These are phyloP conservation scores for Candida ortonii DNA, from an alignment of 805 yeast genomes.

Conservation along the genomic window DNA sequence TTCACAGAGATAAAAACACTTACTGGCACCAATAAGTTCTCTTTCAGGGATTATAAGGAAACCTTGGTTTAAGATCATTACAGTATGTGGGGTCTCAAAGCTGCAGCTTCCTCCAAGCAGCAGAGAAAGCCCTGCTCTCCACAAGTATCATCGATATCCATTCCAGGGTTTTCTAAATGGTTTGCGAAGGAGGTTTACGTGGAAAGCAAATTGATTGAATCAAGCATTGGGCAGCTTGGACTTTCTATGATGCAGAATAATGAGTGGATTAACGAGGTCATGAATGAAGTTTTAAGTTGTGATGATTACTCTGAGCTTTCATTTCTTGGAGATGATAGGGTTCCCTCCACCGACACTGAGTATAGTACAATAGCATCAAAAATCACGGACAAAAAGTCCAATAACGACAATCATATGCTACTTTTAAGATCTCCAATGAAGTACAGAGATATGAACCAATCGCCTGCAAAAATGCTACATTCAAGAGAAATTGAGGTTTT, in stretches of 20 bases:
- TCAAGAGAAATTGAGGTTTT: slow-evolving; percentile 19
- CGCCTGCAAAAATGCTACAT: slow-evolving; percentile 20
- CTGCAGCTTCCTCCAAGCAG: slow-evolving; percentile 19
- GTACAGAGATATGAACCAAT: slow-evolving; percentile 13
- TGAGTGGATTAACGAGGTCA: slow-evolving; percentile 32
- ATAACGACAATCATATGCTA: slow-evolving; percentile 13
- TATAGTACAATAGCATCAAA: neutral
- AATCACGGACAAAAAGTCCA: neutral
- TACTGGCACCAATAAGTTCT: slow-evolving; percentile 1
- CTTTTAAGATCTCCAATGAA: slow-evolving; percentile 27
- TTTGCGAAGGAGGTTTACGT: slow-evolving; percentile 30
- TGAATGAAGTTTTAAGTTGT: slow-evolving; percentile 22
- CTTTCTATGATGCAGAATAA: slow-evolving; percentile 24
- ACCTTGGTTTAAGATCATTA: slow-evolving; percentile 1
- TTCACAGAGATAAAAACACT: neutral
- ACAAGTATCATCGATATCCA: slow-evolving; percentile 10
- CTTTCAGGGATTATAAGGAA: neutral
- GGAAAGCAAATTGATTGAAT: slow-evolving; percentile 25
- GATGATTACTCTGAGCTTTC: slow-evolving; percentile 14
- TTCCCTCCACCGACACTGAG: neutral
- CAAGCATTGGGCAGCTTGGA: slow-evolving; percentile 24
- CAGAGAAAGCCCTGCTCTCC: slow-evolving; percentile 10
- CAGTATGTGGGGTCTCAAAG: slow-evolving; percentile 32
- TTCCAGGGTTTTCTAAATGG: slow-evolving; percentile 36
- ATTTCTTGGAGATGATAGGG: slow-evolving; percentile 6